Evolutionary conservation across 208 protist genomes (phyloP), one percentile per base, ranked within the genome.

Genomic region (Trypanosomatidae sp.): DNA sequence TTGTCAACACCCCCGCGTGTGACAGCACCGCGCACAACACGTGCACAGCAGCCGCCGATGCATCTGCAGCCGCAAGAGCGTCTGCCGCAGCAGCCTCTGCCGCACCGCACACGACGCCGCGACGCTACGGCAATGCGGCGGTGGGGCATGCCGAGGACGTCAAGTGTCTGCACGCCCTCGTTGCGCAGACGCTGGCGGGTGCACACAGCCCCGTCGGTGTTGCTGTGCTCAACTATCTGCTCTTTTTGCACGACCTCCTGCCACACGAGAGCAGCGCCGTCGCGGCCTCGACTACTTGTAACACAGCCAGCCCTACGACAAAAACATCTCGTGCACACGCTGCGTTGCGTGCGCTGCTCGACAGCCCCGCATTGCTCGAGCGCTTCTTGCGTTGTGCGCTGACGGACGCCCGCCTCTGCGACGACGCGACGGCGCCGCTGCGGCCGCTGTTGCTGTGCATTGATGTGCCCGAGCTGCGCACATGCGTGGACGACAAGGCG

Each of bases 141-240:
- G 84, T 89, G 25, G 53, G 66, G 22, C 66, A 89, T 49, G 61
- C 62, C 10, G 62, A 23, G 23, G 79, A 88, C 57, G 47, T 92
- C 22, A 92, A 92, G 59, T 92, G 84, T 46, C 56, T 89, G n/a
- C 84, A 92, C 57, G 84, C 84, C 0, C 64, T 88, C 22, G 71
- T 74, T 27, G 79, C 76, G 5, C 79, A 92, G 58, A 67, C 58
- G 2, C 50, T 92, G 15, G 65, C 63, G n/a, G 73, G 71, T 8
- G 76, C 75, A 0, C 39, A 43, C 7, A 89, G 88, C 47, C 56
- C 61, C 0, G 43, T 87, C 37, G 84, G 84, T 1, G 58, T 64
- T n/a, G 43, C 62, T 10, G 53, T 84, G 4, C 13, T 72, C 0
- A 70, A 74, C 15, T 88, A 82, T 41, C 57, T 92, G 23, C 25